These are phyloP conservation scores for Trichopus zeylanicus DNA, from an alignment of 116 monocot genomes.

Conservation along the genomic window DNA sequence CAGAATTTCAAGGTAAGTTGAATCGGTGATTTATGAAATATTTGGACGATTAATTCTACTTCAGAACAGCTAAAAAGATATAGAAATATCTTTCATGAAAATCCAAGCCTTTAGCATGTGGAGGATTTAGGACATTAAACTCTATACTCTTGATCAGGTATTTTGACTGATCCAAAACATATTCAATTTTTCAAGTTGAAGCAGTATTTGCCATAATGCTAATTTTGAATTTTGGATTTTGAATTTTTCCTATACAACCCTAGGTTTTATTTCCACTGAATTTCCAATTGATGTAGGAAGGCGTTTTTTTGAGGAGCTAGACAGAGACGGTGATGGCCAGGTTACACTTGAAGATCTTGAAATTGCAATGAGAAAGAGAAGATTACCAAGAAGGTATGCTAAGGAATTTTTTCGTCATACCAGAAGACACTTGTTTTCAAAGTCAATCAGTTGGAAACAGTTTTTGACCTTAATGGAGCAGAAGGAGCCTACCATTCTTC, in stretches of 20 bases:
- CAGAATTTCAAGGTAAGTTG: no score
- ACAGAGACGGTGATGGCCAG: slow-evolving; percentile 81
- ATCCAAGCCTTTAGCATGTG: neutral
- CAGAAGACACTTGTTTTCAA: slow-evolving; percentile 73
- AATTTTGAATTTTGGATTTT: no score
- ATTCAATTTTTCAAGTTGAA: neutral
- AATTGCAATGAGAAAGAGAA: slow-evolving; percentile 77
- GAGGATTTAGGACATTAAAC: no score
- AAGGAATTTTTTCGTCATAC: slow-evolving; percentile 53
- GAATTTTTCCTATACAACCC: neutral
- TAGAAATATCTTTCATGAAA: no score
- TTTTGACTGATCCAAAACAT: neutral
- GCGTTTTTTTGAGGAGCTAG: slow-evolving; percentile 80
- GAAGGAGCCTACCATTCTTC: slow-evolving; percentile 77
- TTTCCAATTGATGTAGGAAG: slow-evolving; percentile 40
- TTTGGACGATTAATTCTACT: no score
- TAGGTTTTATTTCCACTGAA: neutral
- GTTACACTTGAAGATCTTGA: slow-evolving; percentile 91
- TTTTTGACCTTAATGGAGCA: slow-evolving; percentile 87
- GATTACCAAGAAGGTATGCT: slow-evolving; percentile 66
- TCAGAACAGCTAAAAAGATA: no score
- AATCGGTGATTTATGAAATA: no score
- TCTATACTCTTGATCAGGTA: neutral
- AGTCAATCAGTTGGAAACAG: slow-evolving; percentile 89
- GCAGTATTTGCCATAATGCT: neutral